phyloP scores from a whole-genome alignment of 1,284 basidiomycete species.

The Neotropicomus parvogracilis region DNA sequence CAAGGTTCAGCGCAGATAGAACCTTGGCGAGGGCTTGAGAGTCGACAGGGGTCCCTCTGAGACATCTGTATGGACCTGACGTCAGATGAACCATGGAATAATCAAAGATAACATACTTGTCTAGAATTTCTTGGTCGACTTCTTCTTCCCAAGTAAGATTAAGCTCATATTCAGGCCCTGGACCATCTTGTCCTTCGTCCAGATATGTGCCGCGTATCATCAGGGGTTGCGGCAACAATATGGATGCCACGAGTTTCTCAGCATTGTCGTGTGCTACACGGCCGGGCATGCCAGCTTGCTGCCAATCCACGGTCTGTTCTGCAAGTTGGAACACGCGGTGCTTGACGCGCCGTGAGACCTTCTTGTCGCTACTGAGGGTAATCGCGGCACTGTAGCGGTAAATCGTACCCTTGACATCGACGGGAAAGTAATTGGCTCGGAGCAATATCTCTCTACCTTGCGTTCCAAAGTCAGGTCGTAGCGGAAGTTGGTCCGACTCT shows the following conservation, averaged over 20 bases:
- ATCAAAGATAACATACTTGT: conserved; percentile 6
- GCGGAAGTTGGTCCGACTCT: conserved; percentile 13
- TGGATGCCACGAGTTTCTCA: conserved; percentile 25
- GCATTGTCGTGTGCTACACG: conserved; percentile 29
- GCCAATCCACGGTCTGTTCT: conserved; percentile 20
- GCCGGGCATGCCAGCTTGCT: conserved; percentile 13
- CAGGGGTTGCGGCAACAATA: conserved; percentile 20
- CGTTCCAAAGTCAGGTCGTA: conserved; percentile 44
- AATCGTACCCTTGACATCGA: conserved; percentile 35
- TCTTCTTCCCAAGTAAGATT: conserved; percentile 14
- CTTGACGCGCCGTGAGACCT: conserved; percentile 19
- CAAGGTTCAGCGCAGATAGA: conserved; percentile 47
- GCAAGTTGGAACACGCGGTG: conserved; percentile 27
- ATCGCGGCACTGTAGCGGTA: conserved; percentile 21
- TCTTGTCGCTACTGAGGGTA: neutral
- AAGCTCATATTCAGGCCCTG: conserved; percentile 13
- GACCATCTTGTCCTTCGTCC: neutral
- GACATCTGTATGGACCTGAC: conserved; percentile 17
- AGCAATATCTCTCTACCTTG: conserved; percentile 39
- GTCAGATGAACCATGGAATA: conserved; percentile 1
- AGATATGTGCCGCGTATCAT: conserved; percentile 15
- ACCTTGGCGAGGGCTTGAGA: conserved; percentile 43
- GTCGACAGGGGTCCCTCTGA: conserved; percentile 21
- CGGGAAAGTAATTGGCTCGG: conserved; percentile 50
- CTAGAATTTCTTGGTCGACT: conserved; percentile 20